Conservation (phyloP, 2,329 filamentous ascomycete species). For the Aspergillus carbonarius region DNA sequence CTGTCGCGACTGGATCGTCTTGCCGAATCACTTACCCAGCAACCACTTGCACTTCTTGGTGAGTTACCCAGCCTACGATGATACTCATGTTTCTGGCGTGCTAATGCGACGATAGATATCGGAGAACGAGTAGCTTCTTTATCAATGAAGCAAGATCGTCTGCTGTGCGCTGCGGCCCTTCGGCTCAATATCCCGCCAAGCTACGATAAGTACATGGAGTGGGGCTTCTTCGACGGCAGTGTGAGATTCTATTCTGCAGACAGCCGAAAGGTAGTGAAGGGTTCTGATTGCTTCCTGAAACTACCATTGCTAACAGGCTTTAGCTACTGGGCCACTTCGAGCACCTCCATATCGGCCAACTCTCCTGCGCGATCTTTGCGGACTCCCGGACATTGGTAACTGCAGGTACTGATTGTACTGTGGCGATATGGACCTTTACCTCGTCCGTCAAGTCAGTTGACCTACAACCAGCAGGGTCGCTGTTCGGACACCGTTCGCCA, state of each 20-base stretch:
- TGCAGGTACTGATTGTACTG: constrained; percentile 85
- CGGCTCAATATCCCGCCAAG: constrained; percentile 80
- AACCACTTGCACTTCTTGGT: constrained; percentile 76
- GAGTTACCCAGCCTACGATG: constrained; percentile 22
- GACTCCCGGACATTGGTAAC: constrained; percentile 91
- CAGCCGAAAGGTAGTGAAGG: constrained; percentile 62
- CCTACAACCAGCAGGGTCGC: constrained; percentile 70
- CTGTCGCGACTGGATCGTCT: constrained; percentile 73
- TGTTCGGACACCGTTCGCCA: constrained; percentile 87
- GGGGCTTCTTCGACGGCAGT: constrained; percentile 92
- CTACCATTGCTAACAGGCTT: constrained; percentile 1
- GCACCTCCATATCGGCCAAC: constrained; percentile 86
- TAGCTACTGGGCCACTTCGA: constrained; percentile 81
- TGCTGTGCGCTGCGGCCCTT: constrained; percentile 81
- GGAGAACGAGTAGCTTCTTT: constrained; percentile 79
- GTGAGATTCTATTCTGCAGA: constrained; percentile 88
- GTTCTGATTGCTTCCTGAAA: background rate
- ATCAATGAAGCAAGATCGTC: constrained; percentile 73
- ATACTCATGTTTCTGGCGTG: background rate
- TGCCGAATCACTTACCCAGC: constrained; percentile 71
- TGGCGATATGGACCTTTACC: constrained; percentile 78
- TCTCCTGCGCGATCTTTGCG: constrained; percentile 79
- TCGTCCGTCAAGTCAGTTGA: constrained; percentile 69
- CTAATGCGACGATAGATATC: constrained; percentile 49
- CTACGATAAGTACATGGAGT: constrained; percentile 91